Percentiles rank a stretch among this genome's conserved stretches.
These are phyloP conservation scores for Usnea hakonensis DNA, from an alignment of 495 filamentous ascomycete species.

Conservation along the genomic window DNA sequence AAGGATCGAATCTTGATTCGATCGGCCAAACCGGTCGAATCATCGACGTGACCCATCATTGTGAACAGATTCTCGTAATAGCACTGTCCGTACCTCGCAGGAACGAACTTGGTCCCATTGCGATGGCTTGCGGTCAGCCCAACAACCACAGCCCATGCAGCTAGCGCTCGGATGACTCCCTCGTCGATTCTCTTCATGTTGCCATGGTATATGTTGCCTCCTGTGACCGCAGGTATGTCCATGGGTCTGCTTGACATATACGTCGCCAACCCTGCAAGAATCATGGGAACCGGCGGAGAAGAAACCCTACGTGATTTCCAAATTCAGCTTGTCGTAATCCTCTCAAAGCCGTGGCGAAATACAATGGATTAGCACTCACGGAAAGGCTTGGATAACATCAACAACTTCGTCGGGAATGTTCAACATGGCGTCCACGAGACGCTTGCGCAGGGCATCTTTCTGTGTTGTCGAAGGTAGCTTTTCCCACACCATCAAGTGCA, in stretches of 20 bases:
- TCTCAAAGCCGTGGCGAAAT: no score
- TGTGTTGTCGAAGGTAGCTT: constrained; percentile 26
- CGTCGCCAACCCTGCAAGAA: constrained; percentile 32
- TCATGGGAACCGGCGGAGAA: constrained; percentile 28
- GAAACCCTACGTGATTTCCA: no score
- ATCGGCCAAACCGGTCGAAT: constrained; percentile 18
- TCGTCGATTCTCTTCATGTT: constrained; percentile 22
- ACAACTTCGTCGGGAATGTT: constrained; percentile 27
- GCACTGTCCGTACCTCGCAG: constrained; percentile 25
- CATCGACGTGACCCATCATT: constrained; percentile 30
- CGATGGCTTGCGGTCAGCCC: constrained; percentile 30
- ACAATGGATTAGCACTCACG: constrained; percentile 20
- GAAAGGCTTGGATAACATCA: constrained; percentile 25
- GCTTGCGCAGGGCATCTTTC: constrained; percentile 22
- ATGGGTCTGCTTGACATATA: constrained; percentile 27
- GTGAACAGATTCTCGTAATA: constrained; percentile 30
- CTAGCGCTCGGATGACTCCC: constrained; percentile 27
- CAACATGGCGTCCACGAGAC: constrained; percentile 27
- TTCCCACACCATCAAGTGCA: constrained; percentile 34
- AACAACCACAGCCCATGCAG: constrained; percentile 32
- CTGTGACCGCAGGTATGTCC: constrained; percentile 22
- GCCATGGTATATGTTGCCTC: constrained; percentile 29
- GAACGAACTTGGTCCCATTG: constrained; percentile 18
- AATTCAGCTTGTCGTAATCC: no score
- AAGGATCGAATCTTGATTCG: constrained; percentile 28